Evolutionary conservation across 257 asterid species (phyloP), one percentile per base, ranked within the genome.

Genomic region (Salvia hispanica): DNA sequence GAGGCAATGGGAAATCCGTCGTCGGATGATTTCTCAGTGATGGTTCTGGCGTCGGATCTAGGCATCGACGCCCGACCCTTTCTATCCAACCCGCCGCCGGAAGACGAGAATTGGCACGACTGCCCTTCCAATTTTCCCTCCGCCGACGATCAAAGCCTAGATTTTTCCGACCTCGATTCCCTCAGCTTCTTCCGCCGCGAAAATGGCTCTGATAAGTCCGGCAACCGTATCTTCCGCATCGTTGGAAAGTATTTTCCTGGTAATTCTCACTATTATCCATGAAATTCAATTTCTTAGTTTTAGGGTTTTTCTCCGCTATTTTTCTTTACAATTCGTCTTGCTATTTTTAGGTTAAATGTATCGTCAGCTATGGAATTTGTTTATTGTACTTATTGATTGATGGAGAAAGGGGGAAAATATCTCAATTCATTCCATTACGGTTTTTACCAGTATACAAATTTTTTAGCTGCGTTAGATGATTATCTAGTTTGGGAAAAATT

Each of bases 231-330:
- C 65, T 80, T 90, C 36, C 99, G 96, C 54, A 80, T 93, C 70
- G 88, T 93, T 57, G 99, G 99, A 15, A 93, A 90, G 81, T 85
- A 90, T 74, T 93, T 93, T 54, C 96, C 95, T 1, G 99, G 97
- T 93, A 83, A 54, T 73, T 79, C 21, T 37, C 51, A 1, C 58
- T 4, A 6, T 40, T 44, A 1, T 4, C 48, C 21, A 40, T 33
- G n/a, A 2, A 13, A 31, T 14, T n/a, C 50, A 15, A 8, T 16
- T 59, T 31, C 46, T 57, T 42, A 33, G 4, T 8, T 37, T 58
- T 51, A 70, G 57, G 66, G 39, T 3, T 64, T 54, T 58, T 39
- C 36, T 10, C 51, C 9, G 51, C 65, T 44, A 62, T 21, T 62
- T 25, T 21, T 11, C 11, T 12, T 21, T 11, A 4, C 11, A 42